Evolutionary conservation across 2,329 filamentous ascomycete genomes (phyloP).

Genomic region (Fusarium caatingaense): DNA sequence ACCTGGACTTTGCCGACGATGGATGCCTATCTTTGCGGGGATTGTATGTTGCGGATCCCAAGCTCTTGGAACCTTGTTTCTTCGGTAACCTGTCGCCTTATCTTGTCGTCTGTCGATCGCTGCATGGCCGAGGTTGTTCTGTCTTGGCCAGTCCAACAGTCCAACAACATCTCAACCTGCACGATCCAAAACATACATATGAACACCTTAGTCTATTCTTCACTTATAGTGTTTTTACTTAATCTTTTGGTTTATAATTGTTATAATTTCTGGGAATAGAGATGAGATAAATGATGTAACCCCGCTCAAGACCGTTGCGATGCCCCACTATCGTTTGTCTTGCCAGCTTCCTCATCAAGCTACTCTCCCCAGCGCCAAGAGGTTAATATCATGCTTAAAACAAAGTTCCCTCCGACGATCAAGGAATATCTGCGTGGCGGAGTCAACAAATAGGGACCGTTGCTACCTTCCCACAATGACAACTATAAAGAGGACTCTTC

Average conservation of each 20-base stretch:
- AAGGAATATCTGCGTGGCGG: conserved; percentile 1
- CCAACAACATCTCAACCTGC: rapidly evolving
- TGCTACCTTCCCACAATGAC: not conserved
- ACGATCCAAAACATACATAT: too few relatives aligned
- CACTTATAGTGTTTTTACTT: too few relatives aligned
- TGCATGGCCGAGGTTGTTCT: not conserved
- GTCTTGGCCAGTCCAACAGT: rapidly evolving
- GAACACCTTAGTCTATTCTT: too few relatives aligned
- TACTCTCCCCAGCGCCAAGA: conserved; percentile 34
- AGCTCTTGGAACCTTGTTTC: not conserved
- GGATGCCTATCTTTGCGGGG: conserved; percentile 1
- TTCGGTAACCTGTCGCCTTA: not conserved
- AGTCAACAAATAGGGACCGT: conserved; percentile 30
- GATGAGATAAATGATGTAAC: not conserved
- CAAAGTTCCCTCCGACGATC: not conserved
- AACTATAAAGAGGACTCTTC: conserved; percentile 16
- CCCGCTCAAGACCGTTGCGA: conserved; percentile 18
- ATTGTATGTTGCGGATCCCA: not conserved
- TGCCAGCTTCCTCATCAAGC: conserved; percentile 33
- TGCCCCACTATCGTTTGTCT: conserved; percentile 16
- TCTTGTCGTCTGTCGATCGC: conserved; percentile 24
- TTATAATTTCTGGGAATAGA: too few relatives aligned
- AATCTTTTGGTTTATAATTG: too few relatives aligned
- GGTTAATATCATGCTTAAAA: conserved; percentile 25
- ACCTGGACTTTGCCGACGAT: not conserved